Evolutionary conservation across 139 green algal genomes (phyloP).

Genomic region (Ettlia oleoabundans): DNA sequence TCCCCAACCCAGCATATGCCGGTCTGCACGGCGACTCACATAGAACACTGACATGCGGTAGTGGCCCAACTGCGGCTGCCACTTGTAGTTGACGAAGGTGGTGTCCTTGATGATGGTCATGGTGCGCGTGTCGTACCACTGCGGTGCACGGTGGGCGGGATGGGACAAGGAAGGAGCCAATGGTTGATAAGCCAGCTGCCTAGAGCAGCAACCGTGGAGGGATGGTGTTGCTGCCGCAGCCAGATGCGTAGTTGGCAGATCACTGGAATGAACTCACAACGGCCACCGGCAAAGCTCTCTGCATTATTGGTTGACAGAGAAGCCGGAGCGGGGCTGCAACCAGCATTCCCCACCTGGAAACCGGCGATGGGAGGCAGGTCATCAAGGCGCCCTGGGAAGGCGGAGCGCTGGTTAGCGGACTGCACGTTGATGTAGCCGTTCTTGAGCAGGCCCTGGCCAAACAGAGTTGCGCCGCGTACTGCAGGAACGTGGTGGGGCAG

Average conservation of each 20-base stretch:
- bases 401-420: constrained; percentile 42
- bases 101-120: constrained; percentile 60
- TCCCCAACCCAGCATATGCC: not conserved
- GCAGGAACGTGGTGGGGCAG: not conserved
- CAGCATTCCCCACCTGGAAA: constrained; percentile 54
- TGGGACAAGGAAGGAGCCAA: too few relatives aligned
- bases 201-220: too few relatives aligned
- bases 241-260: too few relatives aligned
- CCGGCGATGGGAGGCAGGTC: constrained; percentile 61
- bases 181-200: too few relatives aligned
- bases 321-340: constrained; percentile 1
- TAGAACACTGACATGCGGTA: constrained; percentile 43
- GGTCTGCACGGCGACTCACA: not conserved
- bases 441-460: constrained; percentile 49
- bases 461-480: constrained; percentile 59
- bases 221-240: too few relatives aligned
- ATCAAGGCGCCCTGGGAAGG: constrained; percentile 48
- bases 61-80: constrained; percentile 46
- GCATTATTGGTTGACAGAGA: too few relatives aligned
- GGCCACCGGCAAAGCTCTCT: too few relatives aligned
- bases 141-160: too few relatives aligned
- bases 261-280: too few relatives aligned
- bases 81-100: constrained; percentile 65
- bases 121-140: constrained; percentile 52
- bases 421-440: constrained; percentile 49